Base-by-base conservation (phyloP, 176 grass and related monocot species). In the Zea mays region DNA sequence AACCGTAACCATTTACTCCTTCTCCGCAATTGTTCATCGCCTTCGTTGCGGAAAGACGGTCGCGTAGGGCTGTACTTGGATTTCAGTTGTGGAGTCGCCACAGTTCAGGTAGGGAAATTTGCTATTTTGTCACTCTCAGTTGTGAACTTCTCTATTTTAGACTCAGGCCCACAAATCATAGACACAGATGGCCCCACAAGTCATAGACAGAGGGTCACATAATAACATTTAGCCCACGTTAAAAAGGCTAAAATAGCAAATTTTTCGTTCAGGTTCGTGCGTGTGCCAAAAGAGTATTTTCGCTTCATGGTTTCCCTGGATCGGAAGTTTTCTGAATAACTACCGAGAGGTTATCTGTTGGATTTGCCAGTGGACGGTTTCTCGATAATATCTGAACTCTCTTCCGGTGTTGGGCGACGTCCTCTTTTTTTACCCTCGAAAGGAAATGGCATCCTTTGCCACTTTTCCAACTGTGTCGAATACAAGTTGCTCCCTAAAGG, bases 381-480 rank as follows among this genome's bases (percentile, higher is more conserved):
- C 43, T 43, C 36, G 15, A 70, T 66, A 86, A 82, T 87, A 68
- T 74, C 62, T 79, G 8, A 74, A 74, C 66, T 43, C 69, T 44
- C 38, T 39, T 83, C 48, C 44, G 59, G 8, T 55, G 17, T 33
- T 40, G 46, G 12, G 41, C 27, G 27, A 27, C 27, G 27, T 27
- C 27, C 27, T 27, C n/a, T 39, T 39, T 39, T 39, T 39, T 39
- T 27, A 27, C 49, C 65, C 72, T 76, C 58, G 0, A 81, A 81
- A 85, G 72, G 82, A 80, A 84, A 76, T 80, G 56, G 4, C 39
- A 81, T 76, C 77, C 64, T 71, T 34, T 3, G 10, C 48, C 13
- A 84, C 81, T 84, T 88, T 88, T 63, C 70, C 86, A 55, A 80
- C 64, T 75, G 10, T 42, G 56, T 56, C 65, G 47, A 80, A 65